phyloP scores from a whole-genome alignment of 2,329 filamentous ascomycete genomes.

The Phaeophleospora eucalypticola region DNA sequence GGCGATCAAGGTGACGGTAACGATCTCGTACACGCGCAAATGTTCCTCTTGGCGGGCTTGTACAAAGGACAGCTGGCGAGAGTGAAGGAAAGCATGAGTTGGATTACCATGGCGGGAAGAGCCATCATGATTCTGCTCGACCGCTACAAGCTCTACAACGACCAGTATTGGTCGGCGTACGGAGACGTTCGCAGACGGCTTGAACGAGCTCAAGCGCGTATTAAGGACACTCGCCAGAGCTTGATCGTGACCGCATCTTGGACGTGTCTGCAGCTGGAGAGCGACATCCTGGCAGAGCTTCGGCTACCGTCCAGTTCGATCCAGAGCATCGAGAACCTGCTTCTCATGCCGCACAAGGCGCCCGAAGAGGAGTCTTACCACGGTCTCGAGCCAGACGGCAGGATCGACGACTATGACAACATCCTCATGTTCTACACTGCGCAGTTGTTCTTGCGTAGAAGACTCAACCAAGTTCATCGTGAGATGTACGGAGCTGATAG shows the following conservation, averaged over 20 bases:
- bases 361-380: slow-evolving; percentile 27
- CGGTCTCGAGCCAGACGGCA: slow-evolving; percentile 19
- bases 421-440: slow-evolving; percentile 57
- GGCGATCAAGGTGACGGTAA: slow-evolving; percentile 75
- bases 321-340: slow-evolving; percentile 53
- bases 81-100: slow-evolving; percentile 77
- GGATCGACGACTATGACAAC: slow-evolving; percentile 28
- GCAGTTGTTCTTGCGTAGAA: slow-evolving; percentile 58
- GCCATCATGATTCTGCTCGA: slow-evolving; percentile 69
- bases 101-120: slow-evolving; percentile 59
- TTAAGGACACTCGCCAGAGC: slow-evolving; percentile 35
- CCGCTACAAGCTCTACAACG: slow-evolving; percentile 52
- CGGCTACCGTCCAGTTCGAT: slow-evolving; percentile 58
- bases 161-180: slow-evolving; percentile 30
- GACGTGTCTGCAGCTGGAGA: slow-evolving; percentile 91
- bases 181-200: slow-evolving; percentile 35
- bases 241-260: slow-evolving; percentile 68
- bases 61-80: slow-evolving; percentile 86
- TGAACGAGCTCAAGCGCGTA: slow-evolving; percentile 24
- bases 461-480: slow-evolving; percentile 54
- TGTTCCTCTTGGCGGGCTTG: slow-evolving; percentile 75
- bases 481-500: slow-evolving; percentile 47
- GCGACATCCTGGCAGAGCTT: slow-evolving; percentile 88
- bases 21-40: slow-evolving; percentile 79
- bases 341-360: slow-evolving; percentile 64